A percentile compares a stretch with the other conserved stretches of the same genome.
Conservation (phyloP, 2,329 filamentous ascomycete genomes). For the Nothopassalora personata region DNA sequence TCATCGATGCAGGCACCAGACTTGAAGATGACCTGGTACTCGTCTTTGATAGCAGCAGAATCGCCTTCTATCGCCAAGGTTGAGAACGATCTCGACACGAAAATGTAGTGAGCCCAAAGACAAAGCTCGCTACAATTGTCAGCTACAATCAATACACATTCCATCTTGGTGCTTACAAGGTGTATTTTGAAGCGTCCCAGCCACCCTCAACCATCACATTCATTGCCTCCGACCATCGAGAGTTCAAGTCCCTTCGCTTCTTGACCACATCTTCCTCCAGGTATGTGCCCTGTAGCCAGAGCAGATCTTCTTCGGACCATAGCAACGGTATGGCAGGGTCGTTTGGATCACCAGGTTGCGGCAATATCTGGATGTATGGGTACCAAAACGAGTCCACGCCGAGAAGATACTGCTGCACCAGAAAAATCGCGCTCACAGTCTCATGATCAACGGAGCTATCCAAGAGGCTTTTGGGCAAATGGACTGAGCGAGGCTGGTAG, state of each 20-base stretch:
- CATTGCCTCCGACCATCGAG: slow-evolving; percentile 1
- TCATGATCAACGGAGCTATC: slow-evolving; percentile 1
- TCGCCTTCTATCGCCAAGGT: slow-evolving; percentile 6
- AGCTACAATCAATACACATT: background rate
- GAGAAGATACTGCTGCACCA: slow-evolving; percentile 4
- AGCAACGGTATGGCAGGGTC: slow-evolving; percentile 1
- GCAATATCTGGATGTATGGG: slow-evolving; percentile 1
- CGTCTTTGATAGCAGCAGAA: slow-evolving; percentile 2
- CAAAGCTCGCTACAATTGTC: background rate
- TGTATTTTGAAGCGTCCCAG: background rate
- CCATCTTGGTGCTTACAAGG: background rate
- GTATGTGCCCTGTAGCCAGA: slow-evolving; percentile 1
- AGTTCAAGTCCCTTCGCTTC: background rate
- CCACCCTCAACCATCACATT: background rate
- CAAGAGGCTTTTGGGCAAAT: background rate
- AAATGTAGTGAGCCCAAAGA: slow-evolving; percentile 6
- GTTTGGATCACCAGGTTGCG: background rate
- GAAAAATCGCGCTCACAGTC: slow-evolving; percentile 1
- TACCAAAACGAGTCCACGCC: slow-evolving; percentile 3
- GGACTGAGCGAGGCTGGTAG: background rate
- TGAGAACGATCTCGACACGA: slow-evolving; percentile 2
- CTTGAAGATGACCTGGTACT: slow-evolving; percentile 6
- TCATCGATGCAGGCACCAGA: slow-evolving; percentile 4
- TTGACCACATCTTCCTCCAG: slow-evolving; percentile 1
- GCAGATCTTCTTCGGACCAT: slow-evolving; percentile 1